Percentiles rank a stretch among this genome's conserved stretches.
These are phyloP conservation scores for Epichloe amarillans DNA, from an alignment of 2,329 filamentous ascomycete genomes.

Conservation along the genomic window DNA sequence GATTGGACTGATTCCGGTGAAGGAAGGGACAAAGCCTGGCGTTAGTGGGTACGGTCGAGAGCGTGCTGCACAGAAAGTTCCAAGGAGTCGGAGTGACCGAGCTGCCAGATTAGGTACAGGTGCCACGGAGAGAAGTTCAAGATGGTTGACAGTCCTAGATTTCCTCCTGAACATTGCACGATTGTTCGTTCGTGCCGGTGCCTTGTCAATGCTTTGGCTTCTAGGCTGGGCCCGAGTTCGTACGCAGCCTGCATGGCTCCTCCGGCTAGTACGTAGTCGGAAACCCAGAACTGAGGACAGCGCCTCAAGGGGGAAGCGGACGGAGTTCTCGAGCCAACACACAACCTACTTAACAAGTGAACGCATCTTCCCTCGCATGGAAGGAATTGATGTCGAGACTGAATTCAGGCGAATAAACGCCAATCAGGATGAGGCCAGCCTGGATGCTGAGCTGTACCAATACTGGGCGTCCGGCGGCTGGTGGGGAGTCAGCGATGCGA, in stretches of 20 bases:
- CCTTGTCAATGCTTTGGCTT: conserved; percentile 38
- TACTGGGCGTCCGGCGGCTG: conserved; percentile 78
- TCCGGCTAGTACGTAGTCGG: conserved; percentile 29
- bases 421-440: conserved; percentile 43
- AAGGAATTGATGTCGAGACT: conserved; percentile 65
- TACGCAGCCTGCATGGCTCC: conserved; percentile 36
- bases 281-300: conserved; percentile 4
- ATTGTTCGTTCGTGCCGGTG: conserved; percentile 19
- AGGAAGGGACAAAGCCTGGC: conserved; percentile 28
- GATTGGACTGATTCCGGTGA: conserved; percentile 41
- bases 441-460: conserved; percentile 64
- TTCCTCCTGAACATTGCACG: conserved; percentile 62
- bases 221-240: conserved; percentile 32
- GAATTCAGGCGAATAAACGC: conserved; percentile 52
- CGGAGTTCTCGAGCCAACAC: background rate
- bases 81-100: conserved; percentile 32
- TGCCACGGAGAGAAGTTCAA: conserved; percentile 60
- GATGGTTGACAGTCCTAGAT: conserved; percentile 64
- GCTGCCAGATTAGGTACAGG: conserved; percentile 55
- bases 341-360: conserved; percentile 25
- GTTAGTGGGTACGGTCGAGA: conserved; percentile 55
- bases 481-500: conserved; percentile 72
- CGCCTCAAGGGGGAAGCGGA: background rate
- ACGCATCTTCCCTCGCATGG: conserved; percentile 41
- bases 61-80: conserved; percentile 47